Conservation (phyloP, 257 asterid species). For the Euphrasia confusa region DNA sequence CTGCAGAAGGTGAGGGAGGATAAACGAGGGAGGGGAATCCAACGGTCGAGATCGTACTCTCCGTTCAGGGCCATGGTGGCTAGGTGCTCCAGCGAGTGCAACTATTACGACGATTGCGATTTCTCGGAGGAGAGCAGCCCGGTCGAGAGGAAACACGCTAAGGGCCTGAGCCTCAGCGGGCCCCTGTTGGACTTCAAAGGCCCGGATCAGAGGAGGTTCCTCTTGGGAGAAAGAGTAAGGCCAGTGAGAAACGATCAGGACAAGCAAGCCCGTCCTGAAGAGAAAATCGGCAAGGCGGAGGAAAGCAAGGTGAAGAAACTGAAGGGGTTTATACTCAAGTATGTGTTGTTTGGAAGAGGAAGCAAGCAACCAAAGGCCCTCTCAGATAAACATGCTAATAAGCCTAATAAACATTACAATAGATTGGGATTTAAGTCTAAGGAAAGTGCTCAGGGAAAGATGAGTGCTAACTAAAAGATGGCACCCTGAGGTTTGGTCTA, state of each 20-base stretch:
- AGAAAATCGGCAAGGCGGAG: slow-evolving; percentile 1
- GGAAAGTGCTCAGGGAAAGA: background rate
- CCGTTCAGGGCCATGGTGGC: slow-evolving; percentile 32
- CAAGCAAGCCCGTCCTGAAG: slow-evolving; percentile 1
- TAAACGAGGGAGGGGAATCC: slow-evolving; percentile 34
- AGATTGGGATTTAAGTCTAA: background rate
- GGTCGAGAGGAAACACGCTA: slow-evolving; percentile 3
- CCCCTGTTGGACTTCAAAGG: slow-evolving; percentile 45
- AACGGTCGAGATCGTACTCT: slow-evolving; percentile 43
- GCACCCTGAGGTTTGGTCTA: slow-evolving; percentile 10
- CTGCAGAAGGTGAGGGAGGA: slow-evolving; percentile 52
- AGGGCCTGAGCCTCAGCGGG: slow-evolving; percentile 22
- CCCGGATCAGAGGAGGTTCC: slow-evolving; percentile 28
- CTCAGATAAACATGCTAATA: slow-evolving; percentile 14
- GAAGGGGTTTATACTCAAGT: slow-evolving; percentile 33
- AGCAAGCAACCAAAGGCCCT: slow-evolving; percentile 18
- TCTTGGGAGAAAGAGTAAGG: slow-evolving; percentile 18
- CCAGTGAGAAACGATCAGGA: slow-evolving; percentile 18
- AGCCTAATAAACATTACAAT: slow-evolving; percentile 23
- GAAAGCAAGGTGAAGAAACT: slow-evolving; percentile 34
- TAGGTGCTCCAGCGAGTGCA: slow-evolving; percentile 22
- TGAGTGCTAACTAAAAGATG: slow-evolving; percentile 28
- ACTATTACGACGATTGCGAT: background rate
- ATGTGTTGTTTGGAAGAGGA: slow-evolving; percentile 39
- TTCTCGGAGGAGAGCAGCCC: slow-evolving; percentile 1